phyloP scores from a whole-genome alignment of 2,329 filamentous ascomycete genomes.

The Colletotrichum sansevieriae region DNA sequence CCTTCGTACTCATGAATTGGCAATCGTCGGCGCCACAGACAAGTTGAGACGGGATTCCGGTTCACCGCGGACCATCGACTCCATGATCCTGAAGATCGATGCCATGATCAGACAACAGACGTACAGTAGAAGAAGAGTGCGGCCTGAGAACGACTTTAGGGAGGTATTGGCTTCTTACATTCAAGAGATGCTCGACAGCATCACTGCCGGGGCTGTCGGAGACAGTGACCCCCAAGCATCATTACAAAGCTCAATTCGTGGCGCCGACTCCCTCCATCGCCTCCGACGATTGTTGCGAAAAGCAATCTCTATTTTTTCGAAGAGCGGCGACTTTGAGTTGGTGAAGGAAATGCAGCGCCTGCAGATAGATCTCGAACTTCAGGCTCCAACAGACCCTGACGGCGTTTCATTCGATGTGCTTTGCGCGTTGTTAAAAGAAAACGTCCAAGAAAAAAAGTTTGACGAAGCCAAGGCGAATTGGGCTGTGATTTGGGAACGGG shows the following conservation, averaged over 20 bases:
- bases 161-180: constrained; percentile 48
- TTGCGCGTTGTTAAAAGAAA: constrained; percentile 75
- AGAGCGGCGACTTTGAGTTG: constrained; percentile 62
- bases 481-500: constrained; percentile 69
- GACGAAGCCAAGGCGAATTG: constrained; percentile 75
- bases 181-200: constrained; percentile 43
- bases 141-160: constrained; percentile 40
- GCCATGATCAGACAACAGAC: constrained; percentile 50
- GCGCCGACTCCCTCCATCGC: constrained; percentile 25
- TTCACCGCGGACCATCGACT: constrained; percentile 57
- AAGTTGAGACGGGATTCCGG: constrained; percentile 58
- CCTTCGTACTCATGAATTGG: constrained; percentile 59
- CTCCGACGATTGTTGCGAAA: constrained; percentile 28
- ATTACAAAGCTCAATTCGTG: background rate
- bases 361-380: constrained; percentile 55
- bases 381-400: constrained; percentile 50
- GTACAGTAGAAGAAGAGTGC: background rate
- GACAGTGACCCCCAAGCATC: background rate
- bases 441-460: constrained; percentile 69
- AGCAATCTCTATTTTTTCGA: constrained; percentile 52
- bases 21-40: constrained; percentile 57
- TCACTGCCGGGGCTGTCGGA: constrained; percentile 4
- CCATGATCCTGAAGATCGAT: constrained; percentile 58
- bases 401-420: constrained; percentile 68
- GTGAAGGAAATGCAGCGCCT: constrained; percentile 68